phyloP scores from a whole-genome alignment of 768 basidiomycete species.

The Boletus bicolor region DNA sequence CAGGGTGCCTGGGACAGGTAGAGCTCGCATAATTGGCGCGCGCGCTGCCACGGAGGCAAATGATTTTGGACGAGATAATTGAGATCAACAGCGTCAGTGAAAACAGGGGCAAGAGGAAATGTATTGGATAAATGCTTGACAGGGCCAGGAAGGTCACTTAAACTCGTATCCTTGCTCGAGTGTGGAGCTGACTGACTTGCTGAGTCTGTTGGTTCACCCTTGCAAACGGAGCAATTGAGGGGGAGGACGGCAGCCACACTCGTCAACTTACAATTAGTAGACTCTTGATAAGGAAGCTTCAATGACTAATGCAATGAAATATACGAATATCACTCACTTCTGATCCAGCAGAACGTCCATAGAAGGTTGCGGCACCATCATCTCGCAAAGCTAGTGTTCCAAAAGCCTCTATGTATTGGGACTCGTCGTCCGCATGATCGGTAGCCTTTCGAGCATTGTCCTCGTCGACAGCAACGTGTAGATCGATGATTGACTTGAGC shows the following conservation, averaged over 20 bases:
- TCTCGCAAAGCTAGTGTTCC: conserved; percentile 67
- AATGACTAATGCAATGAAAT: conserved; percentile 14
- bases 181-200: neutral
- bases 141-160: conserved; percentile 21
- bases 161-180: neutral
- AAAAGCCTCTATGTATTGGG: conserved; percentile 63
- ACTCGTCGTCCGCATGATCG: conserved; percentile 34
- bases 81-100: conserved; percentile 38
- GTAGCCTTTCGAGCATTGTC: conserved; percentile 30
- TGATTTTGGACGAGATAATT: conserved; percentile 45
- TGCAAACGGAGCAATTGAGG: neutral
- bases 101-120: conserved; percentile 50
- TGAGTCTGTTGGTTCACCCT: conserved; percentile 25
- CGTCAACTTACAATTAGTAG: conserved; percentile 48
- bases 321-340: conserved; percentile 49
- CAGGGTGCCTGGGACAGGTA: conserved; percentile 78
- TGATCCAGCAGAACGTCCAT: conserved; percentile 67
- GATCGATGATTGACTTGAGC: conserved; percentile 66
- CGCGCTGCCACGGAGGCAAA: conserved; percentile 59
- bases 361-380: conserved; percentile 68
- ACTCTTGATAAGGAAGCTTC: conserved; percentile 36
- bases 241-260: neutral
- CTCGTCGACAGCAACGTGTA: conserved; percentile 55
- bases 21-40: conserved; percentile 55
- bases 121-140: conserved; percentile 31